Conservation (phyloP, 257 asterid species). For the Knoxia roxburghii region DNA sequence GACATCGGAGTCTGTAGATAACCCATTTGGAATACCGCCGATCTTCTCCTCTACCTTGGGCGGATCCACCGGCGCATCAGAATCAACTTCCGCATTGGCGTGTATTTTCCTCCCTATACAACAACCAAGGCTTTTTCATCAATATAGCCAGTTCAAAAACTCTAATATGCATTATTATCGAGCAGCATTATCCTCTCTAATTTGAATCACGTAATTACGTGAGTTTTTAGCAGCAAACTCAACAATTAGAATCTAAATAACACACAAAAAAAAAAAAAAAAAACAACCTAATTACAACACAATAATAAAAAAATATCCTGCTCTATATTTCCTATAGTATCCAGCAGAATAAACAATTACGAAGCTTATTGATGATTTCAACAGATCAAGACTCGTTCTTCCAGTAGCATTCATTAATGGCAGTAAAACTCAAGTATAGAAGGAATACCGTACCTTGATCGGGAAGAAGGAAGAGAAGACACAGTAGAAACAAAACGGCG, state of each 20-base stretch:
- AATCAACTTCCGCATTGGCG: slow-evolving; percentile 69
- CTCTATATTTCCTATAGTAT: not conserved
- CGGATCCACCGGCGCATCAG: slow-evolving; percentile 64
- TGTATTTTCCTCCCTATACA: slow-evolving; percentile 55
- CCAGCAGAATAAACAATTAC: not conserved
- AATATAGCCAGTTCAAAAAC: not conserved
- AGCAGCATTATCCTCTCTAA: not conserved
- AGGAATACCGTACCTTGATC: slow-evolving; percentile 55
- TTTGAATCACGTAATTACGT: not conserved
- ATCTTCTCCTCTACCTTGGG: slow-evolving; percentile 85
- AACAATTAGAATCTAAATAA: no score
- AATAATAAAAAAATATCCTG: not conserved
- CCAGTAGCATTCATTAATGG: not conserved
- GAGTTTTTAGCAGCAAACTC: not conserved
- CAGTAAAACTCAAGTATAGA: not conserved
- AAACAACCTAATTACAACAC: no score
- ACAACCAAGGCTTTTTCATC: slow-evolving; percentile 3
- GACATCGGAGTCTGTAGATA: slow-evolving; percentile 88
- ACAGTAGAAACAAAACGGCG: slow-evolving; percentile 53
- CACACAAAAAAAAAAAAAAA: no score
- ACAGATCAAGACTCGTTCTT: not conserved
- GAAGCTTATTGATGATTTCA: not conserved
- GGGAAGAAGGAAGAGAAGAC: slow-evolving; percentile 70
- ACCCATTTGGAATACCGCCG: slow-evolving; percentile 74
- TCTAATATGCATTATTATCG: not conserved